phyloP scores from a whole-genome alignment of 2,329 filamentous ascomycete genomes.

The Aspergillus terreus region DNA sequence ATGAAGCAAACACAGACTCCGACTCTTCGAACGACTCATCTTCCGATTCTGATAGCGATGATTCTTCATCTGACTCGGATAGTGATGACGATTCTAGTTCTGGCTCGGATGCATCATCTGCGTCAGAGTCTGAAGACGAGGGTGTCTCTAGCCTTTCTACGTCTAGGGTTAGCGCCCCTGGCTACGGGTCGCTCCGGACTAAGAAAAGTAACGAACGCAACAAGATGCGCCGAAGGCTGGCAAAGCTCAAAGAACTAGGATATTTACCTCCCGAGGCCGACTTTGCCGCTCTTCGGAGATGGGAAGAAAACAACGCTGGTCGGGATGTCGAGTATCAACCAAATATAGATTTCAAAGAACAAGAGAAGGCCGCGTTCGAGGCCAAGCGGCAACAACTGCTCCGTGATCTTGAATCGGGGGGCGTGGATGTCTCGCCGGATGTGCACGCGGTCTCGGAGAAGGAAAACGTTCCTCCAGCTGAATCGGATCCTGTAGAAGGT shows the following conservation, averaged over 20 bases:
- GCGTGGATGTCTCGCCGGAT: conserved; percentile 43
- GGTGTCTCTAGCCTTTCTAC: conserved; percentile 13
- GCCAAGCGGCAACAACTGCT: conserved; percentile 50
- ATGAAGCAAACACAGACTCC: conserved; percentile 15
- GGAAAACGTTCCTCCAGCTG: conserved; percentile 24
- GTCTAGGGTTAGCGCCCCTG: conserved; percentile 38
- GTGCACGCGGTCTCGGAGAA: conserved; percentile 17
- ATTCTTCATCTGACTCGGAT: conserved; percentile 31
- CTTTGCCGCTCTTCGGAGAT: conserved; percentile 45
- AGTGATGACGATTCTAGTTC: conserved; percentile 29
- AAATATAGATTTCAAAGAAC: conserved; percentile 13
- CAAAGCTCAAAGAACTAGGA: conserved; percentile 52
- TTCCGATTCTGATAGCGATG: neutral
- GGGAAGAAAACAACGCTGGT: conserved; percentile 27
- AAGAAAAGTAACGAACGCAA: conserved; percentile 54
- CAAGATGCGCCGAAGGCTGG: conserved; percentile 48
- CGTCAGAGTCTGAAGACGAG: conserved; percentile 36
- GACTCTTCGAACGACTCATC: conserved; percentile 24
- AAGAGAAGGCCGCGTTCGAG: conserved; percentile 46
- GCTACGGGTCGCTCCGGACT: conserved; percentile 50
- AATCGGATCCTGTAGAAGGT: conserved; percentile 7
- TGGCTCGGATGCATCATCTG: conserved; percentile 20
- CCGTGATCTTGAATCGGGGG: conserved; percentile 49
- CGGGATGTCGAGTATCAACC: conserved; percentile 19
- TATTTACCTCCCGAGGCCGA: conserved; percentile 50